These are phyloP conservation scores for Crucibulum laeve DNA, from an alignment of 768 basidiomycete species.

Conservation along the genomic window DNA sequence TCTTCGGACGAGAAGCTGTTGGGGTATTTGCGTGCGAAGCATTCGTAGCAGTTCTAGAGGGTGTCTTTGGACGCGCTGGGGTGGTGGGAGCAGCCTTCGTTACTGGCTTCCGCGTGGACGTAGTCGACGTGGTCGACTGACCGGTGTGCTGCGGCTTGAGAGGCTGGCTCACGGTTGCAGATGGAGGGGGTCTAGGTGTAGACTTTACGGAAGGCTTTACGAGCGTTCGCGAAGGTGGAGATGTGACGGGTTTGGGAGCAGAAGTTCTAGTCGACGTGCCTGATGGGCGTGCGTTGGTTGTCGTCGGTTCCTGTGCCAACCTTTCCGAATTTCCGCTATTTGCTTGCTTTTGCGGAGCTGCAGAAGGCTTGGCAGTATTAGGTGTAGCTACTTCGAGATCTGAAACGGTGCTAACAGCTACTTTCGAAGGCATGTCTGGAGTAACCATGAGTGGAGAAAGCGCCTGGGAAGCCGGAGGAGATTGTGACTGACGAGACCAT, in stretches of 20 bases:
- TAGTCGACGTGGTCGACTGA: slow-evolving; percentile 20
- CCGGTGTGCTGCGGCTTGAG: slow-evolving; percentile 31
- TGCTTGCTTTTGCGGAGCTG: neutral
- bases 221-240: slow-evolving; percentile 7
- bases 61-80: slow-evolving; percentile 26
- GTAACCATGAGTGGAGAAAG: too few species aligned
- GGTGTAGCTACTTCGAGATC: too few species aligned
- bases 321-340: neutral
- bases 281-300: slow-evolving; percentile 14
- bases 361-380: neutral
- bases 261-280: slow-evolving; percentile 15
- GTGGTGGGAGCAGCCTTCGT: slow-evolving; percentile 17
- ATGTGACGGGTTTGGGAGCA: slow-evolving; percentile 14
- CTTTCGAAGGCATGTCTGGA: too few species aligned
- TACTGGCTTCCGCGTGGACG: slow-evolving; percentile 14
- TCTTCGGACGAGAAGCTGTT: slow-evolving; percentile 45
- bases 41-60: slow-evolving; percentile 15
- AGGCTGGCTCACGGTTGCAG: slow-evolving; percentile 17
- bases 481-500: neutral
- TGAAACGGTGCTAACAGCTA: too few species aligned
- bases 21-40: slow-evolving; percentile 26
- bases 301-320: slow-evolving; percentile 11
- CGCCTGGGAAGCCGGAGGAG: neutral
- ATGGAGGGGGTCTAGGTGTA: slow-evolving; percentile 14
- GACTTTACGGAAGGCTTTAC: slow-evolving; percentile 12